A percentile compares a stretch with the other conserved stretches of the same genome.
These are phyloP conservation scores for Salmacisia buchloeana DNA, from an alignment of 1,284 basidiomycete genomes.

Conservation along the genomic window DNA sequence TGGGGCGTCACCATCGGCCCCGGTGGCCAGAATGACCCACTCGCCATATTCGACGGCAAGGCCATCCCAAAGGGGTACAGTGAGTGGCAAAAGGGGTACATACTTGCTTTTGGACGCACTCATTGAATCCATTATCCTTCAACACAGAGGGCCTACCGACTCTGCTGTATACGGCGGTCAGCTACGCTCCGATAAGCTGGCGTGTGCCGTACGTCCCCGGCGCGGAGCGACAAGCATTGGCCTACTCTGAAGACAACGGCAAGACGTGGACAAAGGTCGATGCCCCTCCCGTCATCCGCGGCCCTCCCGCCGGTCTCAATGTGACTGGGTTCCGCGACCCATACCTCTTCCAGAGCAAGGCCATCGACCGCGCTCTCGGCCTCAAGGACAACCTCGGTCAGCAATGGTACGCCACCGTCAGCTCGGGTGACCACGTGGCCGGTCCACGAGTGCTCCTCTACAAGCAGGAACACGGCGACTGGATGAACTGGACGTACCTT, in stretches of 20 bases:
- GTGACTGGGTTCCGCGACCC: slow-evolving; percentile 25
- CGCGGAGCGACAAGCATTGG: slow-evolving; percentile 20
- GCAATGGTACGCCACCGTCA: slow-evolving; percentile 15
- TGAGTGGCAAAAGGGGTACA: background rate
- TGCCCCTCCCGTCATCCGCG: slow-evolving; percentile 14
- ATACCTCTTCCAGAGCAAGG: slow-evolving; percentile 17
- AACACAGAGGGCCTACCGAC: slow-evolving; percentile 17
- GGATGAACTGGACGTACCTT: slow-evolving; percentile 19
- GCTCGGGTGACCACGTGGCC: slow-evolving; percentile 14
- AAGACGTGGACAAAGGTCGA: slow-evolving; percentile 23
- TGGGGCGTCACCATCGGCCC: slow-evolving; percentile 20
- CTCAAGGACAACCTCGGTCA: slow-evolving; percentile 4
- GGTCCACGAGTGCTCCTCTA: slow-evolving; percentile 20
- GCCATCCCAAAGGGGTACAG: slow-evolving; percentile 18
- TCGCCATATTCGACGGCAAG: slow-evolving; percentile 24
- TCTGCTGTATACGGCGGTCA: slow-evolving; percentile 20
- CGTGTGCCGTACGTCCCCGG: slow-evolving; percentile 23
- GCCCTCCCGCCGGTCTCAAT: slow-evolving; percentile 8
- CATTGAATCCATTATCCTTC: background rate
- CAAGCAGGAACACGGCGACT: slow-evolving; percentile 15
- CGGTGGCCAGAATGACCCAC: slow-evolving; percentile 18
- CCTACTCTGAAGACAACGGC: slow-evolving; percentile 20
- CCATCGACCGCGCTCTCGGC: slow-evolving; percentile 15
- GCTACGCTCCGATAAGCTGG: slow-evolving; percentile 22
- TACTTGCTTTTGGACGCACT: background rate